phyloP scores from a whole-genome alignment of 345 rosid genomes.

The Eucalyptus brandiana region DNA sequence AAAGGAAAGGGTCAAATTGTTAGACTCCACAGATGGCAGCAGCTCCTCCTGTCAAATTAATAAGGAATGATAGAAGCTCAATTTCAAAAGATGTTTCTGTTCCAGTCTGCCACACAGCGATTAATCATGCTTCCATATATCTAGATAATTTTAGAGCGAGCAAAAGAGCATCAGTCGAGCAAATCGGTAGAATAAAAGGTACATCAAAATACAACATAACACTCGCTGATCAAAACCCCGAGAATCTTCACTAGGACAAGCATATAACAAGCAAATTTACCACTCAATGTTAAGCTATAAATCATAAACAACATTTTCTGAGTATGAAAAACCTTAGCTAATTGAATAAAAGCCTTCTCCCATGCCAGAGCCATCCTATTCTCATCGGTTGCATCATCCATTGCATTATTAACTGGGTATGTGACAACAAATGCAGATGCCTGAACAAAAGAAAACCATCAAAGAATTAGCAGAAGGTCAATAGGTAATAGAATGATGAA shows the following conservation, averaged over 20 bases:
- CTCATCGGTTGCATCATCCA: slow-evolving; percentile 43
- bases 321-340: slow-evolving; percentile 55
- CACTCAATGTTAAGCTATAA: background rate
- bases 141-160: background rate
- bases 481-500: slow-evolving; percentile 1
- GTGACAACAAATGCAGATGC: slow-evolving; percentile 90
- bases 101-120: background rate
- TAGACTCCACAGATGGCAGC: slow-evolving; percentile 51
- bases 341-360: slow-evolving; percentile 85
- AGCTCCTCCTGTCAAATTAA: slow-evolving; percentile 51
- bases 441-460: slow-evolving; percentile 23
- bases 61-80: background rate
- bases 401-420: slow-evolving; percentile 78
- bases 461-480: background rate
- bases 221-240: background rate
- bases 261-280: background rate
- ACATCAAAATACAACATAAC: background rate
- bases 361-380: slow-evolving; percentile 76
- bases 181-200: background rate
- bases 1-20: slow-evolving; percentile 78
- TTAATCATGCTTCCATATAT: background rate
- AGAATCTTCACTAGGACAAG: background rate
- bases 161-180: background rate
- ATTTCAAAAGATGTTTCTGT: background rate
- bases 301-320: background rate